Conservation (phyloP, 345 rosid genomes). For the Sapria himalayana region DNA sequence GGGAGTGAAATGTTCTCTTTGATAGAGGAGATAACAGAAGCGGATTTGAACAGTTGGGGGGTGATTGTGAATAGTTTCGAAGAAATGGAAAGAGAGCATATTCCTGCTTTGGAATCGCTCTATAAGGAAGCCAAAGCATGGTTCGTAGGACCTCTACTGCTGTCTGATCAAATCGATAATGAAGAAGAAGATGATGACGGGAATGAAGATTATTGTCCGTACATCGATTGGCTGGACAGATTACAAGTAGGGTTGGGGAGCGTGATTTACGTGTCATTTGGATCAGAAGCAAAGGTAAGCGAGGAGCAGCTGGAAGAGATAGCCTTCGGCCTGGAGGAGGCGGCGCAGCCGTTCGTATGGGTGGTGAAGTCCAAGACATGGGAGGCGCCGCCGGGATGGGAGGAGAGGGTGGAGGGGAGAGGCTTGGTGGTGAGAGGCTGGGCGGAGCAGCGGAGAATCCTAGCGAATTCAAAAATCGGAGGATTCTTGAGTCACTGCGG, state of each 20-base stretch:
- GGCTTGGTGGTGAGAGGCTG: conserved; percentile 5
- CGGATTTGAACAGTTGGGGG: conserved; percentile 10
- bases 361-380: conserved; percentile 6
- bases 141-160: conserved; percentile 8
- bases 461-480: background rate
- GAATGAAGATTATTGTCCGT: background rate
- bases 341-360: conserved; percentile 8
- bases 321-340: conserved; percentile 4
- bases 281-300: background rate
- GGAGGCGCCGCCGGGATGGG: conserved; percentile 3
- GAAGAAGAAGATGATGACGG: background rate
- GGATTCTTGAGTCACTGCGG: conserved; percentile 9
- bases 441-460: conserved; percentile 5
- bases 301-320: conserved; percentile 5
- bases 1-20: background rate
- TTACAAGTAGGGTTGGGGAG: background rate
- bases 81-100: conserved; percentile 10
- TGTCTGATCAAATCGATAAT: background rate
- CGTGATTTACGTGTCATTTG: conserved; percentile 6
- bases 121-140: conserved; percentile 5
- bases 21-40: background rate
- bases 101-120: conserved; percentile 4
- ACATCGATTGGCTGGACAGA: conserved; percentile 5
- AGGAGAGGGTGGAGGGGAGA: background rate
- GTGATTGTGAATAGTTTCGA: conserved; percentile 11